Evolutionary conservation across 2,329 filamentous ascomycete genomes (phyloP).

Genomic region (Aspergillus alliaceus): DNA sequence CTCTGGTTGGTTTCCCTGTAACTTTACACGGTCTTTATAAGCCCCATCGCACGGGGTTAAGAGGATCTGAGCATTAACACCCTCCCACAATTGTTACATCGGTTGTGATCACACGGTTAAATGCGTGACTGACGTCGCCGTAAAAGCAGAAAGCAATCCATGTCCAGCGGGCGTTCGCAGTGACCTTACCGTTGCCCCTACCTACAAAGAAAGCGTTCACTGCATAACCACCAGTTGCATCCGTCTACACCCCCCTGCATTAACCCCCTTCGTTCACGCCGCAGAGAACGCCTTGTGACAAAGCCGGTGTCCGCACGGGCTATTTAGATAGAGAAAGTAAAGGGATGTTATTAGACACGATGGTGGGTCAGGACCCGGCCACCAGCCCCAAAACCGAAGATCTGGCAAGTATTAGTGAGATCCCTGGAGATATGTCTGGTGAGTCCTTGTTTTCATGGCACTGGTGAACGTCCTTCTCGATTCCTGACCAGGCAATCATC

Average conservation of each 20-base stretch:
- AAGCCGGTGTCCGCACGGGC: not conserved
- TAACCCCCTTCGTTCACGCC: conserved; percentile 9
- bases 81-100: not conserved
- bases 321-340: conserved; percentile 1
- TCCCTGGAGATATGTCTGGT: conserved; percentile 40
- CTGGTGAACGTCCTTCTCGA: not conserved
- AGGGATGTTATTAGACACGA: conserved; percentile 38
- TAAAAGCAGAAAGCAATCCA: not conserved
- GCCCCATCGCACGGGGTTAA: not conserved
- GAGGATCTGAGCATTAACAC: not conserved
- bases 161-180: not conserved
- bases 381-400: conserved; percentile 38
- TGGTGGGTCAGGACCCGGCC: conserved; percentile 38
- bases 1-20: conserved; percentile 1
- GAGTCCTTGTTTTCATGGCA: conserved; percentile 24
- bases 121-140: not conserved
- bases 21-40: not conserved
- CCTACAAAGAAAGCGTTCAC: not conserved
- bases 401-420: conserved; percentile 43
- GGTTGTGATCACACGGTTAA: not conserved
- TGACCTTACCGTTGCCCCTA: not conserved
- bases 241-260: not conserved
- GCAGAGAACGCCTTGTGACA: conserved; percentile 2
- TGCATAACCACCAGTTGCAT: not conserved
- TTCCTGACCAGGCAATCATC: conserved; percentile 7